Evolutionary conservation across 2,329 filamentous ascomycete species (phyloP).

Genomic region (Cladosporium sp.): DNA sequence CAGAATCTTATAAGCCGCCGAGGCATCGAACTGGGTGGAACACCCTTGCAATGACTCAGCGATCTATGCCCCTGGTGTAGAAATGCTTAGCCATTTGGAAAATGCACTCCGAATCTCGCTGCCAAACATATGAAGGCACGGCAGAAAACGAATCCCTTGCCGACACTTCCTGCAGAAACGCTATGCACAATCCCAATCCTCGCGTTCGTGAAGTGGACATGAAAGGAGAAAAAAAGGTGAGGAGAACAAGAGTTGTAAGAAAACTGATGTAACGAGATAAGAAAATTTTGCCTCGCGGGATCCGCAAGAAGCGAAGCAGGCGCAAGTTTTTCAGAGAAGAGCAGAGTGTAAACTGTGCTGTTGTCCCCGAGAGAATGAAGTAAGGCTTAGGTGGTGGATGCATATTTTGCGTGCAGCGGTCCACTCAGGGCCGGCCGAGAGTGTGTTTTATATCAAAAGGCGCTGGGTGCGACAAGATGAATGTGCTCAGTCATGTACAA

Average conservation of each 20-base stretch:
- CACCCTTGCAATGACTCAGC: too few relatives aligned
- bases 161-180: neutral
- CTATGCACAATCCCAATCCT: slow-evolving; percentile 8
- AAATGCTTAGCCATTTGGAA: too few relatives aligned
- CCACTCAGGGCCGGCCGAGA: slow-evolving; percentile 10
- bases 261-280: neutral
- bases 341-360: slow-evolving; percentile 10
- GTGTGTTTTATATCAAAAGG: neutral
- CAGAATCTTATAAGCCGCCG: too few relatives aligned
- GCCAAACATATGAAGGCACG: neutral
- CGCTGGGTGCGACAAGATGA: neutral
- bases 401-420: slow-evolving; percentile 2
- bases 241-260: neutral
- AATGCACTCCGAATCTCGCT: too few relatives aligned
- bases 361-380: slow-evolving; percentile 7
- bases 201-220: slow-evolving; percentile 2
- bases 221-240: neutral
- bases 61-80: too few relatives aligned
- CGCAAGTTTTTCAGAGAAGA: neutral
- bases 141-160: neutral
- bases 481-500: slow-evolving; percentile 8
- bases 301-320: neutral
- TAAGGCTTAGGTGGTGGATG: neutral
- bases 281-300: neutral
- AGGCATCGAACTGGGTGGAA: too few relatives aligned